These are phyloP conservation scores for Fusarium neocosmosporiellum DNA, from an alignment of 2,329 filamentous ascomycete genomes.

Conservation along the genomic window DNA sequence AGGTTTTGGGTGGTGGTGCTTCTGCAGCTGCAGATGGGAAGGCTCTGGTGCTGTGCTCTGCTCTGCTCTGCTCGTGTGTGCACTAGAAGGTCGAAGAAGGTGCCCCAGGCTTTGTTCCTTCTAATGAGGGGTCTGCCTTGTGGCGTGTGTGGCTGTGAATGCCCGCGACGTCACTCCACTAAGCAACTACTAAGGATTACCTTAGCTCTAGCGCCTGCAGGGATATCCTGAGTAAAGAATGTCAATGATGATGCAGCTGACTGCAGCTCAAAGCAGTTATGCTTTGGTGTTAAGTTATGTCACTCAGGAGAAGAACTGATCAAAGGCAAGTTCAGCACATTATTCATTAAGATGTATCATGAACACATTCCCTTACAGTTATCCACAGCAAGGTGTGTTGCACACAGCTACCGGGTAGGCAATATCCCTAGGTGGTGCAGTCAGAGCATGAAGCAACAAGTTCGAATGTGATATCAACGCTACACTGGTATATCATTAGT, in stretches of 20 bases:
- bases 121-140: constrained; percentile 33
- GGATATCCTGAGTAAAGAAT: background rate
- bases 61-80: constrained; percentile 12
- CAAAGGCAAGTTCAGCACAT: too few species aligned
- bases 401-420: background rate
- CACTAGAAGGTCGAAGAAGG: background rate
- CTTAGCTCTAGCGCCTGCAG: background rate
- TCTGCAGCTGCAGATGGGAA: constrained; percentile 12
- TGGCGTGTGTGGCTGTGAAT: constrained; percentile 5
- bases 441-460: too few species aligned
- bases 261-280: background rate
- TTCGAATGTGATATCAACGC: too few species aligned
- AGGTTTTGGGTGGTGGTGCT: background rate
- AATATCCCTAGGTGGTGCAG: too few species aligned
- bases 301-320: background rate
- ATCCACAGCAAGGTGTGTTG: background rate
- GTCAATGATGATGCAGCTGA: background rate
- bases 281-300: background rate
- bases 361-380: background rate
- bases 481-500: too few species aligned
- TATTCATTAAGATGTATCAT: too few species aligned
- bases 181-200: background rate
- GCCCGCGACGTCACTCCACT: background rate
- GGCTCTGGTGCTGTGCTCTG: constrained; percentile 2
- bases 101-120: background rate